These are phyloP conservation scores for Globisporangium abappressorium DNA, from an alignment of 352 stramenopile species.

Conservation along the genomic window DNA sequence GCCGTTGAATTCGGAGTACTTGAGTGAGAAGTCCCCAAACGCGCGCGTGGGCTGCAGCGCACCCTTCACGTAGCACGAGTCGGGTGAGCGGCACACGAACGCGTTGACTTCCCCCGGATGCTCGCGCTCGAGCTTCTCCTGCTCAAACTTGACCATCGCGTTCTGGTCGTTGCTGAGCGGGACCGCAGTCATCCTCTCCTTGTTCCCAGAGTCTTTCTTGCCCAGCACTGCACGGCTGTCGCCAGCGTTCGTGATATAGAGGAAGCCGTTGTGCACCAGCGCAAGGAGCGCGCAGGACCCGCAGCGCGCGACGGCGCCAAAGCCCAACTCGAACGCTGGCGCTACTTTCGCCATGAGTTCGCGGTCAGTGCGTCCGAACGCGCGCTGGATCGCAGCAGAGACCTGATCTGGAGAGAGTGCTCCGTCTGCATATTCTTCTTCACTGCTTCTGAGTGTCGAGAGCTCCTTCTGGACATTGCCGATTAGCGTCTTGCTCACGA, in stretches of 20 bases:
- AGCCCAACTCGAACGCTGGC: constrained; percentile 85
- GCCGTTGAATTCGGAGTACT: constrained; percentile 92
- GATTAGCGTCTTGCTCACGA: constrained; percentile 66
- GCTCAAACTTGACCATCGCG: constrained; percentile 78
- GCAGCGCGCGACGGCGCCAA: constrained; percentile 80
- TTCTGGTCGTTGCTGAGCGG: constrained; percentile 91
- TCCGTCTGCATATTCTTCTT: neutral
- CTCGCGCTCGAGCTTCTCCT: constrained; percentile 75
- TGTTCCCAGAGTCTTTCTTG: constrained; percentile 29
- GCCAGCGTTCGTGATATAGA: constrained; percentile 84
- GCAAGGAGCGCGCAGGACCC: constrained; percentile 83
- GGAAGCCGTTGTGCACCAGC: constrained; percentile 54
- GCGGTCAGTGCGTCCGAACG: constrained; percentile 84
- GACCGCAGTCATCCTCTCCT: constrained; percentile 39
- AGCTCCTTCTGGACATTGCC: constrained; percentile 78
- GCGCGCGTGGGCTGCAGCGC: constrained; percentile 87
- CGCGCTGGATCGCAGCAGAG: constrained; percentile 59
- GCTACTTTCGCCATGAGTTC: constrained; percentile 76
- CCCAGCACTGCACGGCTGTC: constrained; percentile 78
- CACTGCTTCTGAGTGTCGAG: constrained; percentile 8
- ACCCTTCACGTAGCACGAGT: constrained; percentile 92
- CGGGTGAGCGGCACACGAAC: constrained; percentile 84
- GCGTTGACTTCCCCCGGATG: constrained; percentile 87
- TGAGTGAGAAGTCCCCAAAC: constrained; percentile 91
- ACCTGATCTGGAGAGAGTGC: constrained; percentile 32